Evolutionary conservation across 306 rosid species (phyloP), one percentile per base, ranked within the genome.

Genomic region (Vigna reflexopilosa): DNA sequence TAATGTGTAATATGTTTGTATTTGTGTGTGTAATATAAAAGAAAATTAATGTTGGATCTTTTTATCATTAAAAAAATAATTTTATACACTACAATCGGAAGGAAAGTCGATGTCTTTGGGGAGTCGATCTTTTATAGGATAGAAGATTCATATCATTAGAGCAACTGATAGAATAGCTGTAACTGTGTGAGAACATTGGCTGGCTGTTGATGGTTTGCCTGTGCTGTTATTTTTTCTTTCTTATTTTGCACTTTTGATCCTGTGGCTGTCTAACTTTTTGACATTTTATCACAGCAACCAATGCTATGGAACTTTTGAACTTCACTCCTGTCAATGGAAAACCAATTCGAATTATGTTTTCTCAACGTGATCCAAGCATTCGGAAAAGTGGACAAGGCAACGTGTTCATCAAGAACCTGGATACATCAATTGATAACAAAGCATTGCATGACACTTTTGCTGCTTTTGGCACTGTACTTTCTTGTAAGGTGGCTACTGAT

Each of bases 401-500:
- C 71, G 86, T 94, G 73, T 94, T 92, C 62, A 89, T 94, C 13
- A 90, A 94, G 86, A 89, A 89, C 50, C 80, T 94, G 73, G 98
- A 94, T 81, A 16, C 77, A 4, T 73, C 91, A 13, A 87, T 94
- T 28, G 97, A 94, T 64, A 88, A 94, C 89, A 92, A 90, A 92
- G 92, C 92, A 28, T 85, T 94, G 11, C 86, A 84, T 51, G 97
- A 92, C 65, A 90, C 93, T 64, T 94, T 94, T 85, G 83, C 90
- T 73, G 32, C 86, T 54, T 89, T 94, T 85, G 98, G 98, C 45
- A 61, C 76, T 24, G 87, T 94, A 1, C 97, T 94, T 47, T 94
- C 97, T 78, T 92, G 95, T 72, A 94, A 94, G 83, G 89, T 94
- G 55, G 96, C 93, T 19, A 26, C 81, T 65, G 98, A 94, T 62